phyloP scores from a whole-genome alignment of 441 rosid genomes.

The Brassica balearica region DNA sequence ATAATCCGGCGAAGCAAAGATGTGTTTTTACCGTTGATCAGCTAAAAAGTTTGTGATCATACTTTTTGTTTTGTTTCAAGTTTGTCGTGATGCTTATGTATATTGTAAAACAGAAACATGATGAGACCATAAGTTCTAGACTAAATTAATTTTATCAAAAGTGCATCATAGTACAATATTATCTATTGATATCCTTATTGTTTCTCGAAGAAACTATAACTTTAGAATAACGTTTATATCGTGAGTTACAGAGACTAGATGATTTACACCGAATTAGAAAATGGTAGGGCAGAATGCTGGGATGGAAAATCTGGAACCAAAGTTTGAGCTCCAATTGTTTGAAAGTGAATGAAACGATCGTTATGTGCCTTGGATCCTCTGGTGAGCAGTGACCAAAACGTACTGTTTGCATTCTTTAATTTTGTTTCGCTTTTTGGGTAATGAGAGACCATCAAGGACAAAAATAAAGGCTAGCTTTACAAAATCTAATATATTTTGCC shows the following conservation, averaged over 20 bases:
- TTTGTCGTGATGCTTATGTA: constrained; percentile 6
- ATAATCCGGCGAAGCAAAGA: background rate
- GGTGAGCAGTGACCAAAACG: background rate
- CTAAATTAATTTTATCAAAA: too few species aligned
- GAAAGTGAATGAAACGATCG: constrained; percentile 25
- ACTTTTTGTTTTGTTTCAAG: background rate
- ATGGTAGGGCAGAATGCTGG: constrained; percentile 27
- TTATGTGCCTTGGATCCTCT: constrained; percentile 37
- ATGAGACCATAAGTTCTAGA: background rate
- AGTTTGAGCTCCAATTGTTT: constrained; percentile 6
- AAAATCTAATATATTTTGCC: too few species aligned
- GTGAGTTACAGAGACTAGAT: background rate
- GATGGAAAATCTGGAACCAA: constrained; percentile 7
- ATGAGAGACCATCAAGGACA: too few species aligned
- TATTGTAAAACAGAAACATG: background rate
- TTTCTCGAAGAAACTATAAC: background rate
- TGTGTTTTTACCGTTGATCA: constrained; percentile 15
- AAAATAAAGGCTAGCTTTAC: too few species aligned
- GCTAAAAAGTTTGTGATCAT: background rate
- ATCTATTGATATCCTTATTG: background rate
- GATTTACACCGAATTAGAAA: too few species aligned
- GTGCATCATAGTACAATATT: too few species aligned
- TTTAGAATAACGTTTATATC: background rate
- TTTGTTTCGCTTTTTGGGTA: too few species aligned
- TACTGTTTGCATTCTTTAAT: constrained; percentile 21